Evolutionary conservation across 2,329 filamentous ascomycete genomes (phyloP).

Genomic region (Arthrobotrys conoides): DNA sequence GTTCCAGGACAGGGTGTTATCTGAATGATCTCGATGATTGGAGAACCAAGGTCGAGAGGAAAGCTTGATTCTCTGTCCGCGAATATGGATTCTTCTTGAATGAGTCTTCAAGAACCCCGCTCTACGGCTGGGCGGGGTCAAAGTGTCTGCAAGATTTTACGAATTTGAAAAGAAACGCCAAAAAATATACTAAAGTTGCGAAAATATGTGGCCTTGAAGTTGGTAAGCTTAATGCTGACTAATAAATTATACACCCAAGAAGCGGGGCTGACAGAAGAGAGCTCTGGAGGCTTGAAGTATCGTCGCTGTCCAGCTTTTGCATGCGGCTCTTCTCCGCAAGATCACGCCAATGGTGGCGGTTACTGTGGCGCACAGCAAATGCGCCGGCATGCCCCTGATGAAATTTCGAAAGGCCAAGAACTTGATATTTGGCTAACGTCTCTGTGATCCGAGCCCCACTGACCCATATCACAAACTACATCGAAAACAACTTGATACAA

Average conservation of each 20-base stretch:
- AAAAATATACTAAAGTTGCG: not conserved
- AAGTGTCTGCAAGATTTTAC: conserved; percentile 3
- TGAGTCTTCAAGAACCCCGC: not conserved
- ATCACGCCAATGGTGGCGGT: not conserved
- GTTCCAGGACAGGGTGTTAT: too few species aligned
- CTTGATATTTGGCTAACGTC: too few species aligned
- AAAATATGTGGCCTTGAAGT: not conserved
- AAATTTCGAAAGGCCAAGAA: too few species aligned
- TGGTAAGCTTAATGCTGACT: not conserved
- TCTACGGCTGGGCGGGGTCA: conserved; percentile 3
- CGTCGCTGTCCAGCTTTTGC: too few species aligned
- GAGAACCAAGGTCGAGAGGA: not conserved
- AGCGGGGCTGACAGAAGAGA: not conserved
- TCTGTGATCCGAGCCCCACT: too few species aligned
- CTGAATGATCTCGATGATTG: not conserved
- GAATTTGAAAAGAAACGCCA: not conserved
- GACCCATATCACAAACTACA: too few species aligned
- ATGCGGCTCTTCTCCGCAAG: too few species aligned
- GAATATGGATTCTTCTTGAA: not conserved
- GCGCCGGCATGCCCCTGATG: too few species aligned
- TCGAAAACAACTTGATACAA: too few species aligned
- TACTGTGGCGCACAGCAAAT: too few species aligned
- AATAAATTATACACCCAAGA: not conserved
- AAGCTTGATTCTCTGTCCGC: not conserved
- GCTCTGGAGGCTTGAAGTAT: too few species aligned